Evolutionary conservation across 2,329 filamentous ascomycete genomes (phyloP), one percentile per base, ranked within the genome.

Genomic region (Tothia fuscella): DNA sequence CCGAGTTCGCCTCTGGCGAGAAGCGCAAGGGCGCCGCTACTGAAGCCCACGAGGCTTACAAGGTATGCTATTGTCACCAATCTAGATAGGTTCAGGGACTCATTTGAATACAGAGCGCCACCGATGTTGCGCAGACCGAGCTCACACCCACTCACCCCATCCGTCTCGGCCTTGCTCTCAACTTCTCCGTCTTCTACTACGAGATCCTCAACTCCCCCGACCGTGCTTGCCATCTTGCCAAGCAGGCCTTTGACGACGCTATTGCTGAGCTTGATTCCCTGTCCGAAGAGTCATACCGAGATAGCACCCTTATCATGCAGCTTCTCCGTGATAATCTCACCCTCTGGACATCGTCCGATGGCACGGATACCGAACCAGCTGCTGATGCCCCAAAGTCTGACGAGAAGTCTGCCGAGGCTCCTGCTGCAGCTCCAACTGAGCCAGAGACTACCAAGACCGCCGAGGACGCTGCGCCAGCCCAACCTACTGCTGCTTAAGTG

Each of bases 101-200:
- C 25, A 43, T 31, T 25, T 42, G 53, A 52, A 9, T 38, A 43
- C 58, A 91, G 87, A 93, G 84, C 68, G 89, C 89, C 56, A 96
- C 89, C 71, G 89, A 95, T 59, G 89, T 96, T 60, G 91, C 91
- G 56, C 89, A 95, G 75, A 94, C 85, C 52, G 89, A 96, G 69
- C 81, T 96, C 56, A 89, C 89, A 49, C 89, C 89, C 49, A 96
- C 91, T 48, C 89, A 96, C 76, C 89, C 89, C 57, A 96, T 96
- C 72, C 88, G 89, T 59, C 85, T 96, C 52, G 89, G 89, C 66
- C 82, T 96, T 59, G 89, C 89, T 54, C 80, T 96, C 56, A 96
- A 95, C 82, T 95, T 96, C 79, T 95, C 88, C 50, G 89, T 95
- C 59, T 95, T 95, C 76, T 94, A 94, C 79, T 94, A 95, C 69